Evolutionary conservation across 2,329 filamentous ascomycete genomes (phyloP).

Genomic region (Aureobasidium sp.): DNA sequence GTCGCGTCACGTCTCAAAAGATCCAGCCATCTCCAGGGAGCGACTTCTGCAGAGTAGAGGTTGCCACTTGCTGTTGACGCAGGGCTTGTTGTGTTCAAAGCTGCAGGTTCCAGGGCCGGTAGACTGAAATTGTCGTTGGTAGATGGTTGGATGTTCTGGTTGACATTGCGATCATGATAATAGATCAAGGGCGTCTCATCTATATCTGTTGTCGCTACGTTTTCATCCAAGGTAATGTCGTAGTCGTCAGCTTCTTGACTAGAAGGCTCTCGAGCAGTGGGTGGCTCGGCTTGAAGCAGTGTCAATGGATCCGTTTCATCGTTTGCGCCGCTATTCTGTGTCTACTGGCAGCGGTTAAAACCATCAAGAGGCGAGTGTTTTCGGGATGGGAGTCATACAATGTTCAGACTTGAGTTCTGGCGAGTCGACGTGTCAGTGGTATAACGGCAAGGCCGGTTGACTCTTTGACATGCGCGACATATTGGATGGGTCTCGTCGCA

Average conservation of each 20-base stretch:
- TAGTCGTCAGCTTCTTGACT: too few species aligned
- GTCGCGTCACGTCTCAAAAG: not conserved
- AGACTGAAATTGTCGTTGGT: not conserved
- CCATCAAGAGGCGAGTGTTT: too few species aligned
- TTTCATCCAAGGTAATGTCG: too few species aligned
- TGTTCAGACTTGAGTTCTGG: slow-evolving; percentile 13
- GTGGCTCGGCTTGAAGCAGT: too few species aligned
- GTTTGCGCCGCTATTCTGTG: too few species aligned
- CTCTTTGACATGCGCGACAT: slow-evolving; percentile 39
- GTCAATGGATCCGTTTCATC: too few species aligned
- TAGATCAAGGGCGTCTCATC: not conserved
- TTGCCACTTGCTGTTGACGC: not conserved
- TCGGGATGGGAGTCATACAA: not conserved
- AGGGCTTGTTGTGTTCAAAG: not conserved
- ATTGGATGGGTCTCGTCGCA: slow-evolving; percentile 41
- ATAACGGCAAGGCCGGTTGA: slow-evolving; percentile 32
- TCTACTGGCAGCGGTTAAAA: too few species aligned
- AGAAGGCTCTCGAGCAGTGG: too few species aligned
- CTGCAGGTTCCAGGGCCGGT: not conserved
- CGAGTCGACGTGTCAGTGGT: not conserved
- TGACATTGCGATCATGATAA: not conserved
- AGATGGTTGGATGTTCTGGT: not conserved
- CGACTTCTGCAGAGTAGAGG: not conserved
- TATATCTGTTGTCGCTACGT: not conserved
- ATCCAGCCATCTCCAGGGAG: not conserved